A percentile compares a stretch with the other conserved stretches of the same genome.
Evolutionary conservation across 2,329 filamentous ascomycete genomes (phyloP).

Genomic region (Cladophialophora psammophila): DNA sequence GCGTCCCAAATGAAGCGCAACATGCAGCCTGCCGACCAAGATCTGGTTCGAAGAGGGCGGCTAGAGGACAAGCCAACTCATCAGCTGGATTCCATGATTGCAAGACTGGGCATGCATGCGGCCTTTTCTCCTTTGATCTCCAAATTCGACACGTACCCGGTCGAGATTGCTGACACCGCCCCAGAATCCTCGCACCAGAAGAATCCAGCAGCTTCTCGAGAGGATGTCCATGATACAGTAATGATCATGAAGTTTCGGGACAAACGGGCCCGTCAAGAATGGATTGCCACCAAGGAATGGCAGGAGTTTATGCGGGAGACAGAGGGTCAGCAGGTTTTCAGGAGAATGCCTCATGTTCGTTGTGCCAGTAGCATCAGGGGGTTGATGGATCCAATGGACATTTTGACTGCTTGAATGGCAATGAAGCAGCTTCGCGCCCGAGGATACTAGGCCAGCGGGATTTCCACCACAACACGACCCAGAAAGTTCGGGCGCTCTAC

Average conservation of each 20-base stretch:
- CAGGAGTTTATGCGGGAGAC: conserved; percentile 43
- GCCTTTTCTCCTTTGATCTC: conserved; percentile 40
- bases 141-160: conserved; percentile 42
- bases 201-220: conserved; percentile 31
- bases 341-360: conserved; percentile 43
- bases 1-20: conserved; percentile 43
- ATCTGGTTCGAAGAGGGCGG: conserved; percentile 29
- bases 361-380: conserved; percentile 43
- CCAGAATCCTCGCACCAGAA: conserved; percentile 10
- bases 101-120: conserved; percentile 41
- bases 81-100: conserved; percentile 41
- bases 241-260: conserved; percentile 42
- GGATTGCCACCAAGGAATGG: conserved; percentile 41
- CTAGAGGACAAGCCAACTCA: conserved; percentile 32
- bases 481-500: neutral
- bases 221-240: conserved; percentile 42
- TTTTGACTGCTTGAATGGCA: conserved; percentile 35
- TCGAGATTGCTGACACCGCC: conserved; percentile 39
- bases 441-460: neutral
- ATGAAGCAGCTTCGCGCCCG: neutral
- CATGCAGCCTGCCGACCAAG: conserved; percentile 34
- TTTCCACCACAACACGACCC: neutral
- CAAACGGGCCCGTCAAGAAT: conserved; percentile 40
- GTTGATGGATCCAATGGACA: conserved; percentile 42
- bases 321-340: conserved; percentile 41